phyloP scores from a whole-genome alignment of 1,139 yeast species.

The Sugiyamaella japonica region DNA sequence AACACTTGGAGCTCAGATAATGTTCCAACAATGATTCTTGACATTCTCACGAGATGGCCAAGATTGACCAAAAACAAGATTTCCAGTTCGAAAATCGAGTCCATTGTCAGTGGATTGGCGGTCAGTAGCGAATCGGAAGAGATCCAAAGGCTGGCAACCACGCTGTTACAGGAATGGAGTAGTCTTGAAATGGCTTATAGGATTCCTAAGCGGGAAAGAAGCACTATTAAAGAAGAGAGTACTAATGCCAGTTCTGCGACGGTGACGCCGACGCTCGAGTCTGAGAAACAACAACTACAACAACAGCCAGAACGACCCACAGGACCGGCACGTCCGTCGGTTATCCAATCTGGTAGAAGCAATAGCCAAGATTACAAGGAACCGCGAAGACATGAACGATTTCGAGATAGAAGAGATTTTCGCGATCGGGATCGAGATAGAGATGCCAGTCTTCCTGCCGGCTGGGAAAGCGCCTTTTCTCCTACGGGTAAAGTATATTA shows the following conservation, averaged over 20 bases:
- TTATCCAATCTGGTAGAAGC: background rate
- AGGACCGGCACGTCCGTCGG: background rate
- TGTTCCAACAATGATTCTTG: slow-evolving; percentile 47
- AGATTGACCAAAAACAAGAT: slow-evolving; percentile 78
- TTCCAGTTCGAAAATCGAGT: slow-evolving; percentile 74
- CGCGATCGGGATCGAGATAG: slow-evolving; percentile 2
- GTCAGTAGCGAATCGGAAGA: slow-evolving; percentile 33
- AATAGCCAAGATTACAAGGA: slow-evolving; percentile 1
- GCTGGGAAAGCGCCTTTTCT: slow-evolving; percentile 43
- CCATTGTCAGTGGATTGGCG: slow-evolving; percentile 53
- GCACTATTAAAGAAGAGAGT: background rate
- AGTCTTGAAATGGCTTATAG: slow-evolving; percentile 77
- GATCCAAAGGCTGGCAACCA: slow-evolving; percentile 44
- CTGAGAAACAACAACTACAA: background rate
- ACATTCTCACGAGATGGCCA: slow-evolving; percentile 73
- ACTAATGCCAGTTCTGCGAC: background rate
- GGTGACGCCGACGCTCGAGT: slow-evolving; percentile 7
- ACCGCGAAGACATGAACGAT: background rate
- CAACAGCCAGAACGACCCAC: too few relatives aligned
- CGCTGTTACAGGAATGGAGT: slow-evolving; percentile 68
- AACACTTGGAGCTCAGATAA: slow-evolving; percentile 43
- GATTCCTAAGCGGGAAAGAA: slow-evolving; percentile 55
- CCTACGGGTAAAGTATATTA: slow-evolving; percentile 48
- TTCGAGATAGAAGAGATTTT: slow-evolving; percentile 3
- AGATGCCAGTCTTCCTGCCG: slow-evolving; percentile 35